These are phyloP conservation scores for Eucommia ulmoides DNA, from an alignment of 257 asterid species.

Conservation along the genomic window DNA sequence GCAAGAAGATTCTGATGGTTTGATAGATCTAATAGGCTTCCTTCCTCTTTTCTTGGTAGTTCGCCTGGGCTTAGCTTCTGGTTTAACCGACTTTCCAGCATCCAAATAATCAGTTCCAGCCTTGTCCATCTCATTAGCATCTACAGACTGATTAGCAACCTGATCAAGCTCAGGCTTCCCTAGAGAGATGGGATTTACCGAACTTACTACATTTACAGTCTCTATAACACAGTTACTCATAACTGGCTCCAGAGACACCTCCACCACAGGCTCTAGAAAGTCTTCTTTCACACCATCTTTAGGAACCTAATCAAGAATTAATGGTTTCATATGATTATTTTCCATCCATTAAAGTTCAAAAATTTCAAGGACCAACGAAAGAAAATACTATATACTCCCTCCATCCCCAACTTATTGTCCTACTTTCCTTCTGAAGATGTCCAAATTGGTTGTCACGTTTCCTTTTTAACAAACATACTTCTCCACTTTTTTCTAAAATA, in stretches of 20 bases:
- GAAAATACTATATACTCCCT: not conserved
- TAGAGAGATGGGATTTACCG: slow-evolving; percentile 19
- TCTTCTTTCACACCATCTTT: slow-evolving; percentile 26
- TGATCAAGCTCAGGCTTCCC: slow-evolving; percentile 21
- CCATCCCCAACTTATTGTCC: slow-evolving; percentile 12
- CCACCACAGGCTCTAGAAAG: slow-evolving; percentile 19
- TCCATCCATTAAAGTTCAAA: not conserved
- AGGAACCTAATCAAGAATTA: slow-evolving; percentile 47
- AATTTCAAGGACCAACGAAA: not conserved
- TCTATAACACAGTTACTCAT: slow-evolving; percentile 39
- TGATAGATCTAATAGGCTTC: slow-evolving; percentile 20
- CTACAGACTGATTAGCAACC: slow-evolving; percentile 17
- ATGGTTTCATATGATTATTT: not conserved
- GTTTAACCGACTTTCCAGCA: slow-evolving; percentile 18
- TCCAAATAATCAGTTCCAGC: slow-evolving; percentile 31
- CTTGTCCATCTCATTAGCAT: slow-evolving; percentile 31
- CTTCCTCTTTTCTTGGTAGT: slow-evolving; percentile 16
- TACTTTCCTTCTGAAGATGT: too few relatives aligned
- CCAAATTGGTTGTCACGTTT: too few relatives aligned
- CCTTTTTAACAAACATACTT: too few relatives aligned
- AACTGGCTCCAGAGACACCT: slow-evolving; percentile 30
- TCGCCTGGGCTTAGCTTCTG: slow-evolving; percentile 29
- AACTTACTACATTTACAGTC: slow-evolving; percentile 22
- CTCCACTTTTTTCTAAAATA: too few relatives aligned
- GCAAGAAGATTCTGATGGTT: slow-evolving; percentile 28